Evolutionary conservation across 495 filamentous ascomycete species (phyloP), one percentile per base, ranked within the genome.

Genomic region (Cryomyces minteri): DNA sequence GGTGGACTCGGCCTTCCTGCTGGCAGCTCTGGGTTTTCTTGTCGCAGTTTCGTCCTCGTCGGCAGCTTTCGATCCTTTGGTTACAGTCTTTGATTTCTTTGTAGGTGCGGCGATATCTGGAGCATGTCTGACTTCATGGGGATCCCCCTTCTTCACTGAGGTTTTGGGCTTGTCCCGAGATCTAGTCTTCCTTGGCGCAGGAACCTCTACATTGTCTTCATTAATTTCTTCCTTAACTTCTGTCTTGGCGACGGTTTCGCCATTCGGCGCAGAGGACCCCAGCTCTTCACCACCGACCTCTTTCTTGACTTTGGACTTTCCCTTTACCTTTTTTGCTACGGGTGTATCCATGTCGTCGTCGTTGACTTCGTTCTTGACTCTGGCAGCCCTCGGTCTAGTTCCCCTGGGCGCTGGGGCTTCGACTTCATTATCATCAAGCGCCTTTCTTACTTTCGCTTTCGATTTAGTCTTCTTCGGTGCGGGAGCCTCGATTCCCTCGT

Each of bases 401-500:
- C 9, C 12, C 12, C 12, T 38, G 34, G 34, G 34, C 9, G 34
- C 34, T 38, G 34, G 31, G 31, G 14, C 40, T 25, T 55, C 57
- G 11, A 57, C 43, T 29, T 46, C 49, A 42, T 54, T 50, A 18
- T 54, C 43, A 10, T 64, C 58, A 25, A 38, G 34, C 12, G 34
- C 9, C 9, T 38, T 41, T 41, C 4, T 41, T 41, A 4, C 10
- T 29, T 52, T 58, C 5, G 41, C 29, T 12, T 40, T 47, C 32
- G 31, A 40, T 14, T 36, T 45, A 12, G 43, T 28, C 45, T 55
- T 58, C 50, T 59, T 61, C 9, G 54, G 29, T 29, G 54, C 45
- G 5, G 54, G 56, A n/a, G 49, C 48, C 9, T 52, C 49, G 18
- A 58, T 59, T 25, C 18, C 18, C 18, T 62, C 62, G 31, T 54